Conservation (phyloP, 495 filamentous ascomycete genomes). For the Penicillium dipodomyicola region DNA sequence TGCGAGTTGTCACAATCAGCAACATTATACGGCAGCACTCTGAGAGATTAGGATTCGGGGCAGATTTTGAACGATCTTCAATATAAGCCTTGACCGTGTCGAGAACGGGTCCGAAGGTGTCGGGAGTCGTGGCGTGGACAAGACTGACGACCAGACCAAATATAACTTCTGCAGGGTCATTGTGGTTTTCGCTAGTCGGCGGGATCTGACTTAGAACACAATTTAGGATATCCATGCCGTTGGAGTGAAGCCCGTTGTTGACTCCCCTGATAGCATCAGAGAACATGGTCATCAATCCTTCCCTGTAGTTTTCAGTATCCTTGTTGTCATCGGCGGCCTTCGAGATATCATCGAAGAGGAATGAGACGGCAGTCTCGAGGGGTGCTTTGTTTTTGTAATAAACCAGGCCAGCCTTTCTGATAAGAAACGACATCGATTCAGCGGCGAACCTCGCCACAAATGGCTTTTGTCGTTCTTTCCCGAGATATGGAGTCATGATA, state of each 20-base stretch:
- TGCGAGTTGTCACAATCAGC: constrained; percentile 67
- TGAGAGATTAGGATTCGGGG: constrained; percentile 42
- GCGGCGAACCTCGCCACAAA: constrained; percentile 90
- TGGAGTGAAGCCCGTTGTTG: constrained; percentile 76
- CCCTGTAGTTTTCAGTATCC: constrained; percentile 57
- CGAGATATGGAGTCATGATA: constrained; percentile 81
- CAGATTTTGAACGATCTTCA: constrained; percentile 30
- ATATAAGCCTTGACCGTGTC: constrained; percentile 55
- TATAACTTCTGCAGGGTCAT: constrained; percentile 57
- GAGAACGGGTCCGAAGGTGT: constrained; percentile 60
- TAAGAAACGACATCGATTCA: constrained; percentile 89
- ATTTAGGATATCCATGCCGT: constrained; percentile 65
- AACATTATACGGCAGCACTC: constrained; percentile 64
- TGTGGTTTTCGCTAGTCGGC: constrained; percentile 47
- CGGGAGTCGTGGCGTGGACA: constrained; percentile 74
- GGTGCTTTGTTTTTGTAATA: constrained; percentile 68
- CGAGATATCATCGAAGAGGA: constrained; percentile 65
- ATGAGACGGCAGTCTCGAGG: constrained; percentile 63
- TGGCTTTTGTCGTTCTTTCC: constrained; percentile 72
- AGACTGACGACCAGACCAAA: constrained; percentile 72
- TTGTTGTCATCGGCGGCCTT: constrained; percentile 51
- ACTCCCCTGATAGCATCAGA: constrained; percentile 84
- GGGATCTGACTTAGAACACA: constrained; percentile 56
- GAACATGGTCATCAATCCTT: constrained; percentile 88
- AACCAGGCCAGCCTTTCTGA: constrained; percentile 78